Base-by-base conservation (phyloP, 2,329 filamentous ascomycete genomes). In the Sporothrix mexicana region DNA sequence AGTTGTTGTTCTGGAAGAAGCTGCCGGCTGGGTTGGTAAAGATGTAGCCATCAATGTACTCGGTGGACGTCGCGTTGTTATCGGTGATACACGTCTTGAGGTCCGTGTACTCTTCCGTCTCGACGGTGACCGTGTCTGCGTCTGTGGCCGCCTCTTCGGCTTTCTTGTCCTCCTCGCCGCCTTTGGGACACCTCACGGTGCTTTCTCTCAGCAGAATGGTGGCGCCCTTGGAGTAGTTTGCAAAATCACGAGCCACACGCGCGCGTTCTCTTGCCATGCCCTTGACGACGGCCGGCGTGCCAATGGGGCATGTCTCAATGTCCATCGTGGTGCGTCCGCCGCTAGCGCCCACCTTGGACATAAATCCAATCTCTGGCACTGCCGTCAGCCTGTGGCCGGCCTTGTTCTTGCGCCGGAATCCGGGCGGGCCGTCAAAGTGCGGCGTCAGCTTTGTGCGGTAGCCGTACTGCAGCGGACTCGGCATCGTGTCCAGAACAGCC, bases 1-100 rank as follows among this genome's bases (percentile, higher is more conserved):
- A 97, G 85, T 98, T 98, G 88, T 99, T 99, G 87, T 99, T 99
- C 80, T 99, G 96, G 88, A 99, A 99, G 85, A 99, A 99, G 70
- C 93, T 90, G 74, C 95, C 95, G 12, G 96, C 96, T 2, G 93
- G 93, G 84, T 97, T 98, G 80, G 91, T 91, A 84, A 99, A 97
- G 79, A 91, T 85, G 84, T 92, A 96, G 81, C 90, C 84, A 79
- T 92, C 93, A 75, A 99, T 88, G 82, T 97, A 98, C 82, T 99
- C 96, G 43, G 92, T 95, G 3, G 93, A 91, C 69, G 87, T 92
- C 76, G 88, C 92, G 76, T 95, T 97, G 80, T 90, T 89, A 83
- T 98, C 91, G 3, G 95, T 97, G 77, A 97, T 89, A 85, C 93
- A 98, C 3, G 90, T 92, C 82, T 98, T 98, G 80, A 92, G 85